A percentile compares a stretch with the other conserved stretches of the same genome.
These are phyloP conservation scores for Termitomyces sp. DNA, from an alignment of 768 basidiomycete genomes.

Conservation along the genomic window DNA sequence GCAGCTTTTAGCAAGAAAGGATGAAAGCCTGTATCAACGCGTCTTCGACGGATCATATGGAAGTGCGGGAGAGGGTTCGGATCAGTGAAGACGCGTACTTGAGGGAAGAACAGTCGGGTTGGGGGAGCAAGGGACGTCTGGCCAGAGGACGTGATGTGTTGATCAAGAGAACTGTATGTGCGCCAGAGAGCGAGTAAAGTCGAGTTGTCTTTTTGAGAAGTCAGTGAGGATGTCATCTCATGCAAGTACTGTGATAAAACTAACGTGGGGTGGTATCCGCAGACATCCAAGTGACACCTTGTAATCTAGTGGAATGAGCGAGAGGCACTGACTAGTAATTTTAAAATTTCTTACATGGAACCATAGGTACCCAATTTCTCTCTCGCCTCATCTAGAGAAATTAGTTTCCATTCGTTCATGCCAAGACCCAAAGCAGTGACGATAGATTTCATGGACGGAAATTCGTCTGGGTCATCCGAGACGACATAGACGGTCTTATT, in stretches of 20 bases:
- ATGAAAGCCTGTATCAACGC: conserved; percentile 62
- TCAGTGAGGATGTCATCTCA: not conserved
- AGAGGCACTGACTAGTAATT: not conserved
- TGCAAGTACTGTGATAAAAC: conserved; percentile 11
- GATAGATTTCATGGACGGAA: conserved; percentile 54
- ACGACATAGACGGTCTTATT: conserved; percentile 73
- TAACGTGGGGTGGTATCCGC: conserved; percentile 45
- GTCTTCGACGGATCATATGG: conserved; percentile 32
- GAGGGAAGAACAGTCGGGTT: conserved; percentile 69
- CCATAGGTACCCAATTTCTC: conserved; percentile 45
- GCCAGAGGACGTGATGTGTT: conserved; percentile 34
- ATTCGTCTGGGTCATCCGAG: conserved; percentile 52
- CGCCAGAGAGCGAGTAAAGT: conserved; percentile 77
- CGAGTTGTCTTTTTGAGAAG: conserved; percentile 43
- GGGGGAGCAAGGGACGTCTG: conserved; percentile 56
- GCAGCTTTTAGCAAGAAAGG: conserved; percentile 65
- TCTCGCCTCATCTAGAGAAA: conserved; percentile 46
- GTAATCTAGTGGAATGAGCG: conserved; percentile 35
- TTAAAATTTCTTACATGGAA: conserved; percentile 35
- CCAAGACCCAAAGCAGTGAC: conserved; percentile 33
- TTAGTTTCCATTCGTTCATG: conserved; percentile 51
- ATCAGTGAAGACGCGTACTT: conserved; percentile 56
- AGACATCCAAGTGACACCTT: conserved; percentile 66
- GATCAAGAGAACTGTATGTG: conserved; percentile 61
- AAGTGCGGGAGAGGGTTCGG: conserved; percentile 28